A percentile compares a stretch with the other conserved stretches of the same genome.
Conservation (phyloP, 148 eudicot species). For the Nyssa sinensis region DNA sequence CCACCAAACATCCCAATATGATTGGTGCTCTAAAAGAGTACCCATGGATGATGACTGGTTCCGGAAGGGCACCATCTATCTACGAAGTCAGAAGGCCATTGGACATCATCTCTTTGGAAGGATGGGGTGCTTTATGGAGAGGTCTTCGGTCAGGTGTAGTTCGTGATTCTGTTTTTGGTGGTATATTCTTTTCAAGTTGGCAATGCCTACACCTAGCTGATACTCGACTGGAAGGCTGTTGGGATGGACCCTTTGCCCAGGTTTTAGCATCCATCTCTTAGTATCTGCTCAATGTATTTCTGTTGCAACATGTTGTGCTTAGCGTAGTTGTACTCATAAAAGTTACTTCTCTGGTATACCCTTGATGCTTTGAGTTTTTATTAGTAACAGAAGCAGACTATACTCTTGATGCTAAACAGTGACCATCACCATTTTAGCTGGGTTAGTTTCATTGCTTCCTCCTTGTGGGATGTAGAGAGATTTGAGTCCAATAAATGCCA, state of each 20-base stretch:
- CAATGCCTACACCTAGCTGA: constrained; percentile 61
- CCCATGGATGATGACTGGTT: constrained; percentile 97
- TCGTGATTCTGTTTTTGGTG: constrained; percentile 83
- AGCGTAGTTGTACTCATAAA: background rate
- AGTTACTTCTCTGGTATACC: background rate
- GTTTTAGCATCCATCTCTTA: constrained; percentile 19
- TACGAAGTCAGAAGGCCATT: constrained; percentile 49
- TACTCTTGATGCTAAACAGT: too few relatives aligned
- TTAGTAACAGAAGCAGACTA: background rate
- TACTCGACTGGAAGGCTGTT: constrained; percentile 87
- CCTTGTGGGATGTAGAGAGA: too few relatives aligned
- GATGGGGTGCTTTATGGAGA: constrained; percentile 83
- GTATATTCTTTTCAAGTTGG: constrained; percentile 83
- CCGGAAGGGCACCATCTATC: constrained; percentile 83
- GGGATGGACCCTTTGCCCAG: constrained; percentile 74
- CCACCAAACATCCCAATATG: constrained; percentile 43
- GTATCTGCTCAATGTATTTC: too few relatives aligned
- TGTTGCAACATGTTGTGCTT: too few relatives aligned
- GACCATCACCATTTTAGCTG: too few relatives aligned
- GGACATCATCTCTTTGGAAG: constrained; percentile 75
- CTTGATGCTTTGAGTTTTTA: background rate
- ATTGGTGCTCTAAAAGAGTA: constrained; percentile 64
- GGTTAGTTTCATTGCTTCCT: too few relatives aligned
- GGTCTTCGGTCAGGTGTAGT: constrained; percentile 68
- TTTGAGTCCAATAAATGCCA: background rate